These are phyloP conservation scores for Herpetospermum pedunculosum DNA, from an alignment of 306 rosid species.

Conservation along the genomic window DNA sequence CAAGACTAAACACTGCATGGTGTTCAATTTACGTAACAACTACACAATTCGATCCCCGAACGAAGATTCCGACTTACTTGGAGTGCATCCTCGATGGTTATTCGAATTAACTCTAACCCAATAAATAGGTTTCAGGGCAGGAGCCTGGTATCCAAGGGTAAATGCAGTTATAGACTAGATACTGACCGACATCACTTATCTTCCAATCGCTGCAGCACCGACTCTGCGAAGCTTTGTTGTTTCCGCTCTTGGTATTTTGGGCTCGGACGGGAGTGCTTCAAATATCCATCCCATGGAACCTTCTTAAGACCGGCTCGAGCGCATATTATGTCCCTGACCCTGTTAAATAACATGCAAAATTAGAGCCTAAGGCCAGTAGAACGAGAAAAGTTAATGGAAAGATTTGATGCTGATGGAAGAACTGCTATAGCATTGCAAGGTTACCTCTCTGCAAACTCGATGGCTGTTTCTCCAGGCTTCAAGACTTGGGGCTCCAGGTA, in stretches of 20 bases:
- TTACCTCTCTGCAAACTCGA: constrained; percentile 96
- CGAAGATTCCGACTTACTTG: neutral
- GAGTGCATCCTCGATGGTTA: neutral
- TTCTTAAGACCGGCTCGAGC: constrained; percentile 81
- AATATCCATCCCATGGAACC: constrained; percentile 98
- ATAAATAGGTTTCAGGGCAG: neutral
- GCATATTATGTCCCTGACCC: constrained; percentile 85
- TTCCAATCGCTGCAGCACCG: constrained; percentile 65
- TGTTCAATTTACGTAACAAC: neutral
- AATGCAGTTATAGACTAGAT: neutral
- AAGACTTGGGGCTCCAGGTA: constrained; percentile 87
- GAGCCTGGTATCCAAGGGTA: neutral
- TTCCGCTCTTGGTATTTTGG: constrained; percentile 77
- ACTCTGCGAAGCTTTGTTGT: constrained; percentile 86
- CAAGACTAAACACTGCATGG: neutral
- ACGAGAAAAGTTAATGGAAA: neutral
- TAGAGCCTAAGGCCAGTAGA: neutral
- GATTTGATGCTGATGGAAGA: neutral
- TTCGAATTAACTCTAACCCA: neutral
- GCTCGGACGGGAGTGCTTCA: constrained; percentile 91
- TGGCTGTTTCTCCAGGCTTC: constrained; percentile 83
- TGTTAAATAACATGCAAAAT: constrained; percentile 18
- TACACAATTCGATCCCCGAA: neutral
- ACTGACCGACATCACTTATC: constrained; percentile 33
- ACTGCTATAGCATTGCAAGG: neutral